These are phyloP conservation scores for Calocera viscosa DNA, from an alignment of 768 basidiomycete genomes.

Conservation along the genomic window DNA sequence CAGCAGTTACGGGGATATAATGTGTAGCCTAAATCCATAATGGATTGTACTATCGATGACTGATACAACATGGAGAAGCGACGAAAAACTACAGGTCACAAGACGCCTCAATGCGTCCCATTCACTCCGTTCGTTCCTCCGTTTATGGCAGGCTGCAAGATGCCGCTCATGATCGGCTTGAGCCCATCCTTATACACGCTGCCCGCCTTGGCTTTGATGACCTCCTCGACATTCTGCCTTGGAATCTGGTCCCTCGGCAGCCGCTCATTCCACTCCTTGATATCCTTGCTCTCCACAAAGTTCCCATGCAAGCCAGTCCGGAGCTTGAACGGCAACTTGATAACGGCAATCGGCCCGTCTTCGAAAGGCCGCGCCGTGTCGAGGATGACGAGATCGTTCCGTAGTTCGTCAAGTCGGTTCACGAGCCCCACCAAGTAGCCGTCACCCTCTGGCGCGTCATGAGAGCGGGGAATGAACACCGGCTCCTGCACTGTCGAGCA, in stretches of 20 bases:
- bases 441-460: constrained; percentile 13
- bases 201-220: neutral
- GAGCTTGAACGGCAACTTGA: constrained; percentile 7
- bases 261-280: neutral
- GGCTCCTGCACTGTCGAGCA: constrained; percentile 12
- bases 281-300: neutral
- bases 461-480: constrained; percentile 10
- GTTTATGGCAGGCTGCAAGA: neutral
- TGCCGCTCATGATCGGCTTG: constrained; percentile 1
- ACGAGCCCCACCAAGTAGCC: constrained; percentile 12
- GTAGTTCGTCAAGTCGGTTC: constrained; percentile 6
- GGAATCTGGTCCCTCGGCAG: neutral
- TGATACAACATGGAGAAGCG: neutral
- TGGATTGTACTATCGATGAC: neutral
- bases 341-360: neutral
- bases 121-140: neutral
- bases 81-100: neutral
- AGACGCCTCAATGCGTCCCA: neutral
- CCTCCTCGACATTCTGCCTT: neutral
- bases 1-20: neutral
- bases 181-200: constrained; percentile 1
- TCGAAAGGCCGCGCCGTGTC: constrained; percentile 1
- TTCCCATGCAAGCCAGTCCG: neutral
- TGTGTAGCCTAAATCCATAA: neutral
- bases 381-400: constrained; percentile 1